These are phyloP conservation scores for Backusella parvicylindrica DNA, from an alignment of 192 early-diverging fungal genomes.

Conservation along the genomic window DNA sequence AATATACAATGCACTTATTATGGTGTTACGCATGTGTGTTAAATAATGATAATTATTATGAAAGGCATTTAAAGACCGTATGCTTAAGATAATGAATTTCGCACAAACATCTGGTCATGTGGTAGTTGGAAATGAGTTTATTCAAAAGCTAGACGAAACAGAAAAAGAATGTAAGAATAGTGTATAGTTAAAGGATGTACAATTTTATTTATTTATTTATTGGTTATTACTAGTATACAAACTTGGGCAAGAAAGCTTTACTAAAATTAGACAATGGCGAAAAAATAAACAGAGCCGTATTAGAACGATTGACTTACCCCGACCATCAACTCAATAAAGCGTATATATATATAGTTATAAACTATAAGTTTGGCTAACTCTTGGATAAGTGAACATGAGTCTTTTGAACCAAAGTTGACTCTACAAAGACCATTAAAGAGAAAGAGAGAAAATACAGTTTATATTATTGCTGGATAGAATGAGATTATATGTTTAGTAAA, in stretches of 20 bases:
- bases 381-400: too few species aligned
- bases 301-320: background rate
- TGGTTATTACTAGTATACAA: background rate
- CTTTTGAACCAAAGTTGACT: background rate
- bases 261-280: constrained; percentile 3
- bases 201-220: too few species aligned
- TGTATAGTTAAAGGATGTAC: too few species aligned
- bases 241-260: background rate
- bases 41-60: background rate
- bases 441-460: too few species aligned
- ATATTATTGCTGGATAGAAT: too few species aligned
- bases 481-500: too few species aligned
- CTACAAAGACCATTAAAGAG: too few species aligned
- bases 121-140: constrained; percentile 35
- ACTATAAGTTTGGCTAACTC: too few species aligned
- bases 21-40: too few species aligned
- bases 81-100: constrained; percentile 44
- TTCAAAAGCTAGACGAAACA: constrained; percentile 46
- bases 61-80: constrained; percentile 41
- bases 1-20: too few species aligned
- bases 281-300: background rate
- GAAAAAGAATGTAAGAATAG: constrained; percentile 39
- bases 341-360: too few species aligned
- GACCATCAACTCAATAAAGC: background rate
- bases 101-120: constrained; percentile 37